Evolutionary conservation across 2,329 filamentous ascomycete species (phyloP).

Genomic region (Fusarium coicis): DNA sequence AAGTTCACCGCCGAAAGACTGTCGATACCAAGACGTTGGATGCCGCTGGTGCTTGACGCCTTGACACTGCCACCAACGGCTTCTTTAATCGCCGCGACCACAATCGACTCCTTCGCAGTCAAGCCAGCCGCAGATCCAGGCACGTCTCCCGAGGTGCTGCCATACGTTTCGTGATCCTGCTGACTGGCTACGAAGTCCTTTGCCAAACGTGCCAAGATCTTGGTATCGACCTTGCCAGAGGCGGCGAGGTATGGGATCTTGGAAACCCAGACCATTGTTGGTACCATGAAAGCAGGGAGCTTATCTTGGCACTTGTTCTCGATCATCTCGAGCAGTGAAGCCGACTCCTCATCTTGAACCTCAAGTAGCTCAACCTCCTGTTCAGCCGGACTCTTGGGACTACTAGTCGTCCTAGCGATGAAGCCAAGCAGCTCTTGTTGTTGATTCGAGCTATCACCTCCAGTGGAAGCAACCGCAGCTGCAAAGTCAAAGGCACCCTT

Average conservation of each 20-base stretch:
- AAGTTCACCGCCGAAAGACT: conserved; percentile 22
- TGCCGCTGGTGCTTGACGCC: neutral
- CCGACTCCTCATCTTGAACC: neutral
- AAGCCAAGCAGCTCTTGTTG: conserved; percentile 7
- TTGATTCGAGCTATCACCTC: neutral
- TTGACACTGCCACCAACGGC: neutral
- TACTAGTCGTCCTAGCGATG: neutral
- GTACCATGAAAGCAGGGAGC: conserved; percentile 26
- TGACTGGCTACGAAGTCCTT: neutral
- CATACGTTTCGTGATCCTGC: neutral
- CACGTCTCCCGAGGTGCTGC: fast-evolving
- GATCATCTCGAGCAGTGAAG: neutral
- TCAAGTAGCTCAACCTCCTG: neutral
- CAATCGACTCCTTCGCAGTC: neutral
- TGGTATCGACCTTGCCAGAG: conserved; percentile 24
- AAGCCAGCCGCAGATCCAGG: fast-evolving
- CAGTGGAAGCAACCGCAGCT: conserved; percentile 7
- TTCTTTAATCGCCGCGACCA: neutral
- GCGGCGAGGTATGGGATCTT: conserved; percentile 22
- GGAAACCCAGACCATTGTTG: conserved; percentile 2
- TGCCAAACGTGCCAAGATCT: conserved; percentile 1
- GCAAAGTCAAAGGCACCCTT: conserved; percentile 12
- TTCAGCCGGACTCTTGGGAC: neutral
- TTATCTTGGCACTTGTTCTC: conserved; percentile 2
- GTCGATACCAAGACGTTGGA: conserved; percentile 18